Evolutionary conservation across 306 rosid species (phyloP), one percentile per base, ranked within the genome.

Genomic region (Cicer pinnatifidum): DNA sequence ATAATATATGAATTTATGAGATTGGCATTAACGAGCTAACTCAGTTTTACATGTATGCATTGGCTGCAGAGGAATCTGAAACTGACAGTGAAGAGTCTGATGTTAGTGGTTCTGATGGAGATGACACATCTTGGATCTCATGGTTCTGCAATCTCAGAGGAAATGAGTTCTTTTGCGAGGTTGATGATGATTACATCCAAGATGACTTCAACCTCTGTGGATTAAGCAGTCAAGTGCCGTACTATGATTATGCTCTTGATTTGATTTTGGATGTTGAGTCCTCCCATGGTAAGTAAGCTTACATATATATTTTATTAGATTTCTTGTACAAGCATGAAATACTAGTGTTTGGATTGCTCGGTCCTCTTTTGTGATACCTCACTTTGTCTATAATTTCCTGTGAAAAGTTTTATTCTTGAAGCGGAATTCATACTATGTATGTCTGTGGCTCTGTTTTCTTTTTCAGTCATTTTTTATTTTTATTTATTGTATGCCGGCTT

Each of bases 61-160:
- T 60, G 56, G 71, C 70, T 81, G 85, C 92, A 82, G 99, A 89
- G 85, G 97, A 91, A 85, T 90, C 96, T 74, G 99, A 94, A 84
- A 86, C 99, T 1, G 97, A 91, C 73, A 91, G 92, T 40, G 96
- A 91, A 84, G 99, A 94, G 75, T 94, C 99, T 1, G 99, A 94
- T 81, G 99, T 91, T 50, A 91, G 99, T 69, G 99, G 99, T 70
- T 94, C 99, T 58, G 97, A 94, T 37, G 99, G 95, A 20, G 97
- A 91, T 65, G 99, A 94, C 86, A 94, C 99, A 13, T 91, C 99
- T 23, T 94, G 99, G 99, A 94, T 94, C 78, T 91, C 99, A 11
- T 94, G 99, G 99, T 94, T 91, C 86, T 94, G 99, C 85, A 94
- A 91, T 88, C 83, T 94, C 81, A 83, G 97, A 46, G 99, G 99